phyloP scores from a whole-genome alignment of 2,329 filamentous ascomycete species.

The Coleophoma eucalyptorum region DNA sequence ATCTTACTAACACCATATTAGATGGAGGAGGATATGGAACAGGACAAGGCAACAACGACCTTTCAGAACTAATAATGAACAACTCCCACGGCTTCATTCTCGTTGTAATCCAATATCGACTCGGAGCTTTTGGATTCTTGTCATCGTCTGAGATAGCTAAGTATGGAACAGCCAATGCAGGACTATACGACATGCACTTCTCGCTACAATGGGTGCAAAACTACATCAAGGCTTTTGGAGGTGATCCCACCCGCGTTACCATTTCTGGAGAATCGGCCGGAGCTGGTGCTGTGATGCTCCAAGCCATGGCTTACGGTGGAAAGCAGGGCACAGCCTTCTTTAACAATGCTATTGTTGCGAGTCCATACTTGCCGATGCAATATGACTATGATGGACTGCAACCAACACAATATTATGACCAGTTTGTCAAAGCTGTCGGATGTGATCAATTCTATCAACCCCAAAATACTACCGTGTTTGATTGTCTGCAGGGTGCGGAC shows the following conservation, averaged over 20 bases:
- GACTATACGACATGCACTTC: conserved; percentile 47
- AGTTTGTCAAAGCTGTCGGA: conserved; percentile 36
- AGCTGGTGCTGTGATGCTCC: conserved; percentile 44
- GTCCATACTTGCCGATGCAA: conserved; percentile 50
- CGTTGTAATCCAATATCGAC: conserved; percentile 43
- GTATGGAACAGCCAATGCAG: conserved; percentile 41
- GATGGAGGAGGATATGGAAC: conserved; percentile 30
- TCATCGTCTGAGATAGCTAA: conserved; percentile 39
- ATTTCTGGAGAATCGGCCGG: conserved; percentile 54
- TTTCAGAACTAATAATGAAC: conserved; percentile 38
- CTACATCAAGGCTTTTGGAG: conserved; percentile 49
- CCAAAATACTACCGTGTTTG: conserved; percentile 29
- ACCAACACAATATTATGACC: conserved; percentile 38
- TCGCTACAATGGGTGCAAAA: conserved; percentile 50
- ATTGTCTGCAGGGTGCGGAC: conserved; percentile 24
- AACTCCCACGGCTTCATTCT: conserved; percentile 44
- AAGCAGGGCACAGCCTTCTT: conserved; percentile 12
- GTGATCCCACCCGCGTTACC: conserved; percentile 46
- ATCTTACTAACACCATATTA: conserved; percentile 26
- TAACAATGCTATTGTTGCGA: conserved; percentile 26
- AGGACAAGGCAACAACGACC: conserved; percentile 25
- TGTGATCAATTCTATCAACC: conserved; percentile 24
- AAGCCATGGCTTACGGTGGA: conserved; percentile 27
- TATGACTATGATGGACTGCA: conserved; percentile 41
- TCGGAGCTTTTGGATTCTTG: conserved; percentile 45